Percentiles rank a stretch among this genome's conserved stretches.
Evolutionary conservation across 1,284 basidiomycete genomes (phyloP).

Genomic region (Naganishia albida): DNA sequence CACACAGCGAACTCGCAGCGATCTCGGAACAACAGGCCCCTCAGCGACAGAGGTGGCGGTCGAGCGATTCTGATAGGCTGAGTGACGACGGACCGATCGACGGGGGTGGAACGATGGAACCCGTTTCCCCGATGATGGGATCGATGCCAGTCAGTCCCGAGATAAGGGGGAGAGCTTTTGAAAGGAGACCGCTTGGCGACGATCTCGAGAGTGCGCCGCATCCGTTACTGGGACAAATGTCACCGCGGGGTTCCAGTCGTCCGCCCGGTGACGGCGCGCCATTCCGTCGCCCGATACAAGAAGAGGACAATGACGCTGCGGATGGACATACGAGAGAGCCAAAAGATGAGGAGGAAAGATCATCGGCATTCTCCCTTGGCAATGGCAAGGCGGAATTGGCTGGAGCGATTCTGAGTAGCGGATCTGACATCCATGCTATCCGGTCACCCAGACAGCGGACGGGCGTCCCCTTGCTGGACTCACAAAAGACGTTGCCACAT

Average conservation of each 20-base stretch:
- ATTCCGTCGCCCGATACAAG: conserved; percentile 74
- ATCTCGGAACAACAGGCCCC: conserved; percentile 48
- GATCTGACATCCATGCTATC: conserved; percentile 1
- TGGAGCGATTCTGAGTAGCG: conserved; percentile 3
- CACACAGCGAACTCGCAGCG: conserved; percentile 44
- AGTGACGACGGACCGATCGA: conserved; percentile 17
- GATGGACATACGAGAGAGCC: background rate
- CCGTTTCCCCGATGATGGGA: conserved; percentile 16
- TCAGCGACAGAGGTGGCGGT: conserved; percentile 10
- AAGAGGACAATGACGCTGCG: conserved; percentile 67
- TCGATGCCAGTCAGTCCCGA: conserved; percentile 27
- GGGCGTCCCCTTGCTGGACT: background rate
- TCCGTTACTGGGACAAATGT: conserved; percentile 28
- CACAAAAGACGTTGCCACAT: background rate
- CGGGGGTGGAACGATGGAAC: background rate
- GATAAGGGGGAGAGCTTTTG: conserved; percentile 20
- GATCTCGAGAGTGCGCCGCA: conserved; percentile 6
- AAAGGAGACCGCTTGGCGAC: background rate
- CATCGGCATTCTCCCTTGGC: background rate
- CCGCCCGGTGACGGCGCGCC: conserved; percentile 61
- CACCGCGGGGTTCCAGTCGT: conserved; percentile 24
- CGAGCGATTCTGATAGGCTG: conserved; percentile 5
- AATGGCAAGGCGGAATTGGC: conserved; percentile 14
- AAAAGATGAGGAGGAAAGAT: background rate
- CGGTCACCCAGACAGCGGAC: conserved; percentile 4